phyloP scores from a whole-genome alignment of 2,329 filamentous ascomycete genomes.

The Pseudonectria buxi region DNA sequence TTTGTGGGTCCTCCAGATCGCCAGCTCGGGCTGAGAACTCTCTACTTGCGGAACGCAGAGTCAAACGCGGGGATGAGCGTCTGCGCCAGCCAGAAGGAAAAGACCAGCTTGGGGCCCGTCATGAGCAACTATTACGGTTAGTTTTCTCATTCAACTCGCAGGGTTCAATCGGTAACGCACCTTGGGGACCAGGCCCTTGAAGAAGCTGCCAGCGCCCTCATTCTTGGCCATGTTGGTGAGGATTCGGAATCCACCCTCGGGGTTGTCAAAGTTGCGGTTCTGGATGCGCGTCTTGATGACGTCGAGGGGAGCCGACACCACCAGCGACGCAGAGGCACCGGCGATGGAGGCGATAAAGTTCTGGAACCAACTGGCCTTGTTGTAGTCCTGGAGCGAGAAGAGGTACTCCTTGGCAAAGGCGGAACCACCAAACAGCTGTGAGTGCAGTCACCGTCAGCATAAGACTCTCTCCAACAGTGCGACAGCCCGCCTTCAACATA shows the following conservation, averaged over 20 bases:
- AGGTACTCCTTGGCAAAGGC: slow-evolving; percentile 97
- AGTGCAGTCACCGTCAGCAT: slow-evolving; percentile 11
- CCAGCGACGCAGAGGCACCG: slow-evolving; percentile 87
- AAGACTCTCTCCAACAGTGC: neutral
- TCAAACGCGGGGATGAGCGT: slow-evolving; percentile 93
- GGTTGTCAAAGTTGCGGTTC: slow-evolving; percentile 98
- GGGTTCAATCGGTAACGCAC: slow-evolving; percentile 38
- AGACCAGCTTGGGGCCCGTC: slow-evolving; percentile 98
- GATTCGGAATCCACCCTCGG: slow-evolving; percentile 88
- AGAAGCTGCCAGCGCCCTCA: slow-evolving; percentile 82
- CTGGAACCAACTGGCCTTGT: slow-evolving; percentile 86
- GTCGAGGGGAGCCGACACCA: slow-evolving; percentile 93
- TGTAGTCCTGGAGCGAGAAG: slow-evolving; percentile 87
- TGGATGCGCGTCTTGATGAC: slow-evolving; percentile 98
- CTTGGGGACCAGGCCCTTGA: slow-evolving; percentile 96
- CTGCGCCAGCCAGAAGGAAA: slow-evolving; percentile 99
- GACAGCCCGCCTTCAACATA: slow-evolving; percentile 40
- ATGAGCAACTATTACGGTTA: slow-evolving; percentile 64
- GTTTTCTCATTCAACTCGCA: no score
- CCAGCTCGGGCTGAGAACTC: neutral
- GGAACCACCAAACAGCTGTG: slow-evolving; percentile 90
- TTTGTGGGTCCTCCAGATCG: neutral
- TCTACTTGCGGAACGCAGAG: slow-evolving; percentile 30
- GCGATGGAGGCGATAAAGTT: slow-evolving; percentile 97
- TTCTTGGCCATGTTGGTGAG: slow-evolving; percentile 87